Evolutionary conservation across 805 yeast species (phyloP), one percentile per base, ranked within the genome.

Genomic region (Spathaspora hagerdaliae): DNA sequence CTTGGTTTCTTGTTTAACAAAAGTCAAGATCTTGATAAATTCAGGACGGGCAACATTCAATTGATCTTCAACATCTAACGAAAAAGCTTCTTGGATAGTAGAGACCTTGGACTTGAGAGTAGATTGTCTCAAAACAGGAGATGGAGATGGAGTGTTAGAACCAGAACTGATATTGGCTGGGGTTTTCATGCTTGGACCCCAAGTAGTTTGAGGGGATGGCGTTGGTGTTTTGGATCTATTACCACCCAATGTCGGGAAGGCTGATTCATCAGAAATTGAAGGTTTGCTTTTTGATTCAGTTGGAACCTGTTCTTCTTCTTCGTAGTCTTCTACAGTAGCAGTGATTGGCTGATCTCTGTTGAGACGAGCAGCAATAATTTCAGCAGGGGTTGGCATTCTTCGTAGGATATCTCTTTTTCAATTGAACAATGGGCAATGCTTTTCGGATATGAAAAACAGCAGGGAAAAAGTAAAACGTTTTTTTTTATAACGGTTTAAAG

Each of bases 41-140:
- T 86, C 94, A 19, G 81, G 73, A 55, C 83, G 82, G 36, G 73
- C 61, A 39, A 84, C 75, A 44, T 78, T 75, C 59, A 82, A 64
- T 61, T 87, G 92, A 51, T 84, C 83, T 44, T 80, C 82, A 45
- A 79, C 76, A 56, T 79, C 83, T 57, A 91, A 76, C 41, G 87
- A 77, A 60, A 91, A 87, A 7, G 90, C 86, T 56, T 87, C 90
- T 61, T 89, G 92, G 47, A 87, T 73, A 44, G 78, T 77, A 19
- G 80, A 71, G 9, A 88, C 75, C 52, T 69, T 69, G 53, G 69
- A 74, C 61, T 55, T 62, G 41, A 51, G 44, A 36, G 43, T 58
- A 43, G 58, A 8, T 31, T 45, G 19, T 36, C 38, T 9, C 53
- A 39, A 27, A 42, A 44, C 27, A 13, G 31, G 38, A 15, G 40